These are phyloP conservation scores for Ceratobasidium sp. DNA, from an alignment of 1,284 basidiomycete species.

Conservation along the genomic window DNA sequence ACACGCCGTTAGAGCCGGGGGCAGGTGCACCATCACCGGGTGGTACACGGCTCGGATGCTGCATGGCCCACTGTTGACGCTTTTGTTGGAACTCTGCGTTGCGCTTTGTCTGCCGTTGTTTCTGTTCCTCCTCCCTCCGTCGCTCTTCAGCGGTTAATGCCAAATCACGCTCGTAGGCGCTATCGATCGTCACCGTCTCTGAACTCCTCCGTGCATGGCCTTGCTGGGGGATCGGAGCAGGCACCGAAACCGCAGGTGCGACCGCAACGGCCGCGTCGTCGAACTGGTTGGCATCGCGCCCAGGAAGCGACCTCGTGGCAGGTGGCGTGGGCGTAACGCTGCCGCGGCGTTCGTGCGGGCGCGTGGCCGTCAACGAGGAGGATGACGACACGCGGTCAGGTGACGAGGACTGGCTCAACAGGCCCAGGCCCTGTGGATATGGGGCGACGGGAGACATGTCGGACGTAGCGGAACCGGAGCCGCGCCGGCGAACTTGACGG, in stretches of 20 bases:
- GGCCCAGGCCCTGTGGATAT: not conserved
- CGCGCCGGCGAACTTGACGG: slow-evolving; percentile 16
- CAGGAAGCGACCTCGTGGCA: slow-evolving; percentile 41
- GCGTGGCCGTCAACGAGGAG: slow-evolving; percentile 33
- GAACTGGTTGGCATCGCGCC: slow-evolving; percentile 26
- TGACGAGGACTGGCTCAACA: slow-evolving; percentile 21
- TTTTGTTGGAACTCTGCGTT: slow-evolving; percentile 23
- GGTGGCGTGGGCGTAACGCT: slow-evolving; percentile 43
- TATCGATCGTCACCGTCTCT: slow-evolving; percentile 22
- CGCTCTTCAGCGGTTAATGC: slow-evolving; percentile 36
- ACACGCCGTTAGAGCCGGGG: slow-evolving; percentile 4
- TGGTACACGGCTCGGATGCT: slow-evolving; percentile 9
- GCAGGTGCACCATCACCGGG: slow-evolving; percentile 1
- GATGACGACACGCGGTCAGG: slow-evolving; percentile 33
- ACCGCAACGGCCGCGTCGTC: slow-evolving; percentile 7
- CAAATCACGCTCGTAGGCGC: slow-evolving; percentile 24
- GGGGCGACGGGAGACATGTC: slow-evolving; percentile 36
- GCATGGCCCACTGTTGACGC: slow-evolving; percentile 28
- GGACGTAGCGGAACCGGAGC: slow-evolving; percentile 22
- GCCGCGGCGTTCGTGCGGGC: slow-evolving; percentile 30
- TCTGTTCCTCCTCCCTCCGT: slow-evolving; percentile 28
- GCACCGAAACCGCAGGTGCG: not conserved
- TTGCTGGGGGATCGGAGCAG: slow-evolving; percentile 2
- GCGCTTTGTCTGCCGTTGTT: slow-evolving; percentile 19
- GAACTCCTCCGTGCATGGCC: slow-evolving; percentile 25